phyloP scores from a whole-genome alignment of 2,329 filamentous ascomycete genomes.

The Alternaria sp. region DNA sequence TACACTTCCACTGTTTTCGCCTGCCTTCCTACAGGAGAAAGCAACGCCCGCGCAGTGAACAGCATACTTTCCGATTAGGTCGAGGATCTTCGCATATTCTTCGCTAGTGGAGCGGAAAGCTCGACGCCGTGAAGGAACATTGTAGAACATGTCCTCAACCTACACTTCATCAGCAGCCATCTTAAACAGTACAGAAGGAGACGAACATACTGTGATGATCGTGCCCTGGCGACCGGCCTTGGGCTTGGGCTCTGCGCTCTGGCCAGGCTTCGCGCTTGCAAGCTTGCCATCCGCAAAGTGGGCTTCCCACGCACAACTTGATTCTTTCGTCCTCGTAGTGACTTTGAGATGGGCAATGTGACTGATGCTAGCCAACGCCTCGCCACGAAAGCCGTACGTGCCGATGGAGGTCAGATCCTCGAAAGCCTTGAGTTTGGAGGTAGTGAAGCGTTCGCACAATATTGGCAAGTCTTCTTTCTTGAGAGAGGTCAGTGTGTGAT shows the following conservation, averaged over 20 bases:
- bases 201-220: conserved; percentile 77
- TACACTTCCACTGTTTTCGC: conserved; percentile 75
- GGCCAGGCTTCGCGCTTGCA: conserved; percentile 83
- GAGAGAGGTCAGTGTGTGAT: conserved; percentile 18
- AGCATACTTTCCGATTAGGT: conserved; percentile 91
- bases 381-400: conserved; percentile 97
- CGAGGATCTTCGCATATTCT: conserved; percentile 97
- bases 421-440: conserved; percentile 92
- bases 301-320: conserved; percentile 87
- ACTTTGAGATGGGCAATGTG: conserved; percentile 96
- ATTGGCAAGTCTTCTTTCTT: conserved; percentile 91
- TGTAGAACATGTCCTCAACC: conserved; percentile 97
- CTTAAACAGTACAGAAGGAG: background rate
- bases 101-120: conserved; percentile 93
- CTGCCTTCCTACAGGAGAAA: conserved; percentile 96
- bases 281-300: conserved; percentile 86
- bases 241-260: conserved; percentile 83
- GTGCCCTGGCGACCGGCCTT: conserved; percentile 89
- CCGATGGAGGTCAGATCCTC: conserved; percentile 89
- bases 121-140: conserved; percentile 83
- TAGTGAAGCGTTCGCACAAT: conserved; percentile 94
- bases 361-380: conserved; percentile 95
- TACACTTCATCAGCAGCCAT: conserved; percentile 37
- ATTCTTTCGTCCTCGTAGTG: conserved; percentile 90
- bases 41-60: conserved; percentile 90